Conservation (phyloP, 2,329 filamentous ascomycete species). For the Ceratocystis papillata region DNA sequence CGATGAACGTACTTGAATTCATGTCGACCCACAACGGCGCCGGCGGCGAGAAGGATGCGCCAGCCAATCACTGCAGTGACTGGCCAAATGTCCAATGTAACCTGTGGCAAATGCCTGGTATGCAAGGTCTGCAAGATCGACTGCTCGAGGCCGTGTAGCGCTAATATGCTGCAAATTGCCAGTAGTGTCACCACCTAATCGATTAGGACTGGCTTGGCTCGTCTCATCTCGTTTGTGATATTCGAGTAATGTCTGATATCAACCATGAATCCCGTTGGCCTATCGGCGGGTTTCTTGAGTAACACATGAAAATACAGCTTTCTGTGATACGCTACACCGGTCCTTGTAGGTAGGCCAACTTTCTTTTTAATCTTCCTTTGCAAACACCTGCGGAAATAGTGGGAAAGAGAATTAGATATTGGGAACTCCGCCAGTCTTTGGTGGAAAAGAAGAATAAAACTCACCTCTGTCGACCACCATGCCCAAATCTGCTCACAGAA, state of each 20-base stretch:
- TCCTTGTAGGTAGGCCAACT: too few relatives aligned
- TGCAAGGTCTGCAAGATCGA: conserved; percentile 52
- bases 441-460: conserved; percentile 23
- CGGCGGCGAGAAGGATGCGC: conserved; percentile 40
- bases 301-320: too few relatives aligned
- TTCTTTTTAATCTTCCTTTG: too few relatives aligned
- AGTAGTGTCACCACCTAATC: conserved; percentile 49
- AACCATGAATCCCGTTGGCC: conserved; percentile 37
- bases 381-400: too few relatives aligned
- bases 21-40: conserved; percentile 44
- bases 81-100: conserved; percentile 41
- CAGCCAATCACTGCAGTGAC: conserved; percentile 47
- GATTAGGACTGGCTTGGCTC: conserved; percentile 26
- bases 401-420: too few relatives aligned
- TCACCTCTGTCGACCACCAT: conserved; percentile 36
- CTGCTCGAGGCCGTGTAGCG: conserved; percentile 43
- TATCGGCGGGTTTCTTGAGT: background rate
- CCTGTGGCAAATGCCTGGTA: conserved; percentile 45
- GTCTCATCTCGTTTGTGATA: conserved; percentile 25
- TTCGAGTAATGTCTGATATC: conserved; percentile 35
- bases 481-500: conserved; percentile 43
- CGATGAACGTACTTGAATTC: conserved; percentile 41
- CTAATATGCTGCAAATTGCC: conserved; percentile 48
- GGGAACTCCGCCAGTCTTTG: too few relatives aligned
- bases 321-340: too few relatives aligned